Evolutionary conservation across 768 basidiomycete species (phyloP).

Genomic region (Aureoboletus auriporus): DNA sequence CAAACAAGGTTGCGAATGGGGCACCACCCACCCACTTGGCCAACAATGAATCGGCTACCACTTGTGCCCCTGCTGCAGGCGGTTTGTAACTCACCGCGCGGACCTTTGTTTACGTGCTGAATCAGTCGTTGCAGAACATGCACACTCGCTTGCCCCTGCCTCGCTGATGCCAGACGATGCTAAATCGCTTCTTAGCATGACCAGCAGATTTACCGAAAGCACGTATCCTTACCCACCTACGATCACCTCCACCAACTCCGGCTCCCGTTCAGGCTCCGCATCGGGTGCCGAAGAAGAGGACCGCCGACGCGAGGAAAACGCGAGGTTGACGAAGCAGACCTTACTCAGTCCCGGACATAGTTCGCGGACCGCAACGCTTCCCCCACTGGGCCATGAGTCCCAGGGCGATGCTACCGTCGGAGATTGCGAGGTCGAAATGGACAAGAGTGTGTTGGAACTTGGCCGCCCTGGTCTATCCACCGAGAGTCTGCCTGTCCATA

Average conservation of each 20-base stretch:
- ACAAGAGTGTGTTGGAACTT: constrained; percentile 72
- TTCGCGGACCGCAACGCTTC: constrained; percentile 33
- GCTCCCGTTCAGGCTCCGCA: constrained; percentile 16
- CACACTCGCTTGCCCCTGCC: constrained; percentile 12
- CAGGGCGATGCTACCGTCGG: constrained; percentile 3
- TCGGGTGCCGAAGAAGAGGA: constrained; percentile 21
- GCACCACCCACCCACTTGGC: too few species aligned
- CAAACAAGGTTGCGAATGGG: constrained; percentile 3
- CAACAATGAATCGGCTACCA: constrained; percentile 2
- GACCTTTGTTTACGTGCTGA: constrained; percentile 10
- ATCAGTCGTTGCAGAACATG: constrained; percentile 11
- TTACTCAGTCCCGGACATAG: constrained; percentile 21
- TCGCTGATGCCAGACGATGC: constrained; percentile 20
- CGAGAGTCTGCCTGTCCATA: constrained; percentile 50
- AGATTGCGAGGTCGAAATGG: constrained; percentile 41
- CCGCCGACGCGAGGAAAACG: constrained; percentile 20
- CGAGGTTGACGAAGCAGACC: constrained; percentile 16
- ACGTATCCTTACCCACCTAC: constrained; percentile 25
- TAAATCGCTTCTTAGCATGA: constrained; percentile 28
- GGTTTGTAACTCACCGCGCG: constrained; percentile 18
- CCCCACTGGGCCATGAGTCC: constrained; percentile 9
- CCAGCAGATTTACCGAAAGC: constrained; percentile 25
- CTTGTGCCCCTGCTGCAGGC: constrained; percentile 9
- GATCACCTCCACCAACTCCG: constrained; percentile 14
- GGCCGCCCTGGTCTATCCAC: constrained; percentile 76